A percentile compares a stretch with the other conserved stretches of the same genome.
Evolutionary conservation across 192 early-diverging fungal genomes (phyloP).

Genomic region (Rhizoclosmatium sp.): DNA sequence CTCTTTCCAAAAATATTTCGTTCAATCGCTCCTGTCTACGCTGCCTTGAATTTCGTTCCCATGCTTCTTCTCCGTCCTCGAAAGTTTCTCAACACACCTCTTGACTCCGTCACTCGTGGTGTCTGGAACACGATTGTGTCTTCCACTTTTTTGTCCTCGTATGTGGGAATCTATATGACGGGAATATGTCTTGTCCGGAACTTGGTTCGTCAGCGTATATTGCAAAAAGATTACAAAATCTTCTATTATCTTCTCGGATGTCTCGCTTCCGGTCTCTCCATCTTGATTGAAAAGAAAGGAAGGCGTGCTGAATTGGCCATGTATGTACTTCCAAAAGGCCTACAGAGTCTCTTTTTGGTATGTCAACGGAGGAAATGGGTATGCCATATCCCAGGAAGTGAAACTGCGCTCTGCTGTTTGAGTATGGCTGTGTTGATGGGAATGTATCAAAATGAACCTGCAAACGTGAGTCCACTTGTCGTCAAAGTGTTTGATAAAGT

Average conservation of each 20-base stretch:
- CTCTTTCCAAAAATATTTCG: conserved; percentile 45
- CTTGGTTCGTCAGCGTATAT: conserved; percentile 43
- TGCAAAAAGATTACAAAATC: conserved; percentile 61
- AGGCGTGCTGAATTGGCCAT: conserved; percentile 76
- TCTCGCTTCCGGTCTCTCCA: conserved; percentile 57
- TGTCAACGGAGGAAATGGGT: conserved; percentile 68
- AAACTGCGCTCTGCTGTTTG: conserved; percentile 65
- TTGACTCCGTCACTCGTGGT: conserved; percentile 53
- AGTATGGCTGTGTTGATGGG: conserved; percentile 80
- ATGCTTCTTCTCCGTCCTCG: conserved; percentile 69
- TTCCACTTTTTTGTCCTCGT: conserved; percentile 69
- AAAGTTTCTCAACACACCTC: conserved; percentile 63
- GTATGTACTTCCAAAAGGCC: conserved; percentile 79
- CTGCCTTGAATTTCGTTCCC: conserved; percentile 77
- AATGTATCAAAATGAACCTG: conserved; percentile 57
- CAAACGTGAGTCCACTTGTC: conserved; percentile 47
- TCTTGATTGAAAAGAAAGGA: conserved; percentile 76
- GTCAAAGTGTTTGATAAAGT: conserved; percentile 56
- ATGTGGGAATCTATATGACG: conserved; percentile 68
- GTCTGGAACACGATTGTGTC: conserved; percentile 66
- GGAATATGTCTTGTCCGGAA: conserved; percentile 75
- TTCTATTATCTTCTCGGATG: conserved; percentile 72
- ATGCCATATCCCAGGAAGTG: conserved; percentile 65
- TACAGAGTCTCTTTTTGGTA: conserved; percentile 71
- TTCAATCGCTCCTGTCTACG: conserved; percentile 68